phyloP scores from a whole-genome alignment of 768 basidiomycete species.

The Calocybe cyanea region DNA sequence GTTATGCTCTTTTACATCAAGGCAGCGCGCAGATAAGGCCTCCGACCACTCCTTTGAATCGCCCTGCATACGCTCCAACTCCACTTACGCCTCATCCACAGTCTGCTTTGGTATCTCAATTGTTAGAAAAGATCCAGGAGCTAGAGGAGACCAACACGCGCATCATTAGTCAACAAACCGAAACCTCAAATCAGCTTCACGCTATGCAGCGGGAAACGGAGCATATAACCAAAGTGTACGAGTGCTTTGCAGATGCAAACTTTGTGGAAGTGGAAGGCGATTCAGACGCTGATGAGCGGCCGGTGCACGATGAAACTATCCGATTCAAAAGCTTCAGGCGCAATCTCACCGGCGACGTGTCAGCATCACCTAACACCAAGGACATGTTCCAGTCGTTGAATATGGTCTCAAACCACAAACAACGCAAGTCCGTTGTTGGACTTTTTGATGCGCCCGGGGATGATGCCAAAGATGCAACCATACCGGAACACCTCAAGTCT shows the following conservation, averaged over 20 bases:
- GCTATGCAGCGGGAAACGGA: slow-evolving; percentile 71
- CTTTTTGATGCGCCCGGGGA: slow-evolving; percentile 45
- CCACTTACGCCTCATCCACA: slow-evolving; percentile 29
- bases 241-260: slow-evolving; percentile 55
- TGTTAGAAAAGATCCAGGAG: slow-evolving; percentile 72
- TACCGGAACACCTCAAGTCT: slow-evolving; percentile 13
- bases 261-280: slow-evolving; percentile 45
- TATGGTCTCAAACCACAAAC: slow-evolving; percentile 18
- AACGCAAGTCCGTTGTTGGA: slow-evolving; percentile 58
- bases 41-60: slow-evolving; percentile 13
- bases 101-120: slow-evolving; percentile 62
- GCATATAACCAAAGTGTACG: slow-evolving; percentile 66
- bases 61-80: slow-evolving; percentile 9
- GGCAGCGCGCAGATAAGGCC: slow-evolving; percentile 18
- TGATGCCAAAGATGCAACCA: slow-evolving; percentile 13
- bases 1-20: slow-evolving; percentile 29
- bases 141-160: slow-evolving; percentile 69
- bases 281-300: slow-evolving; percentile 18
- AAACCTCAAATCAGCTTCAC: slow-evolving; percentile 58
- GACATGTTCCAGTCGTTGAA: slow-evolving; percentile 13
- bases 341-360: slow-evolving; percentile 33
- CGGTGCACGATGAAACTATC: slow-evolving; percentile 35
- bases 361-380: slow-evolving; percentile 11
- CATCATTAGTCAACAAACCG: slow-evolving; percentile 61
- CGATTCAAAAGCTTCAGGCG: slow-evolving; percentile 45